Percentiles rank a stretch among this genome's conserved stretches.
These are phyloP conservation scores for Austroboletus eburneus DNA, from an alignment of 768 basidiomycete species.

Conservation along the genomic window DNA sequence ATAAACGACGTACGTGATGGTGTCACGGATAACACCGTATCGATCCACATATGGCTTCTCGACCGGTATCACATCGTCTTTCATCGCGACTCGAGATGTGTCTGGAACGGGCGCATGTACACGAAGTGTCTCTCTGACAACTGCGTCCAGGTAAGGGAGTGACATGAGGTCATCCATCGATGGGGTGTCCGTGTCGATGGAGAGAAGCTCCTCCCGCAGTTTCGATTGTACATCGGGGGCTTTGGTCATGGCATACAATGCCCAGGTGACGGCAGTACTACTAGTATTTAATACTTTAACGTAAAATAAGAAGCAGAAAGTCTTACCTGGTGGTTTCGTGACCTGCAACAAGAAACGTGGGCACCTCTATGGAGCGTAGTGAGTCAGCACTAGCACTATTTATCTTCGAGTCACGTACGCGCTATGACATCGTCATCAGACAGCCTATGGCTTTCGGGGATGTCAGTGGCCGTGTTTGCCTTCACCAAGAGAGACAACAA, in stretches of 20 bases:
- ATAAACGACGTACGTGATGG: slow-evolving; percentile 34
- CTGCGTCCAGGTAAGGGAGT: slow-evolving; percentile 64
- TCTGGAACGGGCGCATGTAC: slow-evolving; percentile 43
- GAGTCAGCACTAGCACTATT: no score
- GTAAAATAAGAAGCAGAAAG: no score
- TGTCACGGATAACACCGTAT: slow-evolving; percentile 37
- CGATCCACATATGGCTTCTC: slow-evolving; percentile 41
- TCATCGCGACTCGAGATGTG: slow-evolving; percentile 42
- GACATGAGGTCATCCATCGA: slow-evolving; percentile 65
- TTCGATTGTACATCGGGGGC: slow-evolving; percentile 18
- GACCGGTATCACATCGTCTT: slow-evolving; percentile 53
- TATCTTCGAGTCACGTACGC: neutral
- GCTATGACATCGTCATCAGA: neutral
- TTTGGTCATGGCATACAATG: no score
- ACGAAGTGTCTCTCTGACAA: slow-evolving; percentile 59
- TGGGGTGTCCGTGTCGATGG: slow-evolving; percentile 50
- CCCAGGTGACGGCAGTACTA: no score
- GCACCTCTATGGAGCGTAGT: neutral
- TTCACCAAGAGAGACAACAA: neutral
- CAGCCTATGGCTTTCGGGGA: neutral
- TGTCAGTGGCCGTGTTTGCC: neutral
- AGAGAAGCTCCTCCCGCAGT: slow-evolving; percentile 55
- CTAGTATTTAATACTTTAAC: no score
- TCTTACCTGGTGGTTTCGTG: no score
- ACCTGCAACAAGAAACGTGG: no score